Percentiles rank a stretch among this genome's conserved stretches.
Evolutionary conservation across 2,329 filamentous ascomycete species (phyloP).

Genomic region (Sarocladium oryzae): DNA sequence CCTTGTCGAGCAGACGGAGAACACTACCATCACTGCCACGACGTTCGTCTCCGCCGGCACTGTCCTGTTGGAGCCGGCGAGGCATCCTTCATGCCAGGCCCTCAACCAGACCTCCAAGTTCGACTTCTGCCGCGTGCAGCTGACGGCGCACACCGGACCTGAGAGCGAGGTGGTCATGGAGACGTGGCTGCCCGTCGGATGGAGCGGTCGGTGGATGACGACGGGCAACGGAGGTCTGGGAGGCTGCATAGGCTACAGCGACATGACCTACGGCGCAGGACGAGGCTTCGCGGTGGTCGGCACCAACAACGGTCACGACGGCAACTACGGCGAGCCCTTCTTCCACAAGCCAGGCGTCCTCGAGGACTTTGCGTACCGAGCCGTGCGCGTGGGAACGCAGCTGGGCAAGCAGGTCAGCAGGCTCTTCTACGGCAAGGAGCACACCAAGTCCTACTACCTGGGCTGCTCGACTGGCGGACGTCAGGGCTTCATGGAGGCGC

Average conservation of each 20-base stretch:
- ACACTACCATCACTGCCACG: slow-evolving; percentile 12
- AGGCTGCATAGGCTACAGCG: slow-evolving; percentile 41
- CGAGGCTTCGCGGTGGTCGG: slow-evolving; percentile 41
- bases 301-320: slow-evolving; percentile 45
- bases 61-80: slow-evolving; percentile 28
- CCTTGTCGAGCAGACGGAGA: slow-evolving; percentile 1
- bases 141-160: slow-evolving; percentile 28
- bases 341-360: slow-evolving; percentile 29
- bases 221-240: slow-evolving; percentile 43
- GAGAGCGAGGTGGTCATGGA: slow-evolving; percentile 40
- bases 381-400: slow-evolving; percentile 41
- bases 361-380: slow-evolving; percentile 28
- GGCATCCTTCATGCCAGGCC: slow-evolving; percentile 29
- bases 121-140: slow-evolving; percentile 15
- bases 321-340: slow-evolving; percentile 26
- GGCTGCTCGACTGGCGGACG: slow-evolving; percentile 56
- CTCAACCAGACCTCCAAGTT: slow-evolving; percentile 15
- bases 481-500: slow-evolving; percentile 48
- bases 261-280: slow-evolving; percentile 36
- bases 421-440: slow-evolving; percentile 35
- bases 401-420: slow-evolving; percentile 40
- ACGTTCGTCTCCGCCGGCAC: slow-evolving; percentile 30
- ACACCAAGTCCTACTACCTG: slow-evolving; percentile 44
- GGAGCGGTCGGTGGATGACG: slow-evolving; percentile 34
- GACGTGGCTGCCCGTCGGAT: slow-evolving; percentile 40